Base-by-base conservation (phyloP, 164 flowering plant species). In the Berberis thunbergii region DNA sequence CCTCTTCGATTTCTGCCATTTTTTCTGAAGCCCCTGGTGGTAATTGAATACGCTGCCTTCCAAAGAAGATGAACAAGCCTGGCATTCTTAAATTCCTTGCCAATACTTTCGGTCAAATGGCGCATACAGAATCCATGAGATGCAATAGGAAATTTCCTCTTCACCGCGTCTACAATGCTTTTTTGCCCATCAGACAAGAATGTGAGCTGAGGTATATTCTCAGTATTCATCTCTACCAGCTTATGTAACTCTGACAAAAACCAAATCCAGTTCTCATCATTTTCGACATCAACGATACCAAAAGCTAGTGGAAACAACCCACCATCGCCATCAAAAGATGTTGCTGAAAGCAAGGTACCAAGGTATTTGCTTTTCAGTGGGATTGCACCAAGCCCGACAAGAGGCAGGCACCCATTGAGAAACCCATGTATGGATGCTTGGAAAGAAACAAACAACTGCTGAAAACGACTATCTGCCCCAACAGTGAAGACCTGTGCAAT, bases 241-340 rank as follows among this genome's bases (percentile, higher is more conserved):
- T 57, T 57, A 41, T 57, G 60, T 57, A 57, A 57, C 60, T 42
- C 60, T 0, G 60, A 57, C 45, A 57, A 57, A 57, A 57, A 57
- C 60, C 60, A 42, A 45, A 57, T 57, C 60, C 60, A 57, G 41
- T 40, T 57, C 60, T 57, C 60, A 41, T 57, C 60, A 41, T 57
- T 57, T 9, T 57, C 45, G 7, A 42, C 45, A 41, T 57, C 45
- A 57, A 57, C 60, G 41, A 57, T 42, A 39, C 60, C 60, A 41
- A 57, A 57, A 41, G 60, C 41, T 6, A 57, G 11, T 40, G 43
- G 43, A 57, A 57, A 57, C 41, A 57, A 41, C 44, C 45, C 60
- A 4, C 60, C 60, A 41, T 57, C 60, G 6, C 44, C 60, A 54
- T 57, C 48, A 26, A 53, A 45, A 54, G 66, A 54, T 39, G 44